Percentiles rank a stretch among this genome's conserved stretches.
phyloP scores from a whole-genome alignment of 2,329 filamentous ascomycete species.

The Endoconidiophora laricicola region DNA sequence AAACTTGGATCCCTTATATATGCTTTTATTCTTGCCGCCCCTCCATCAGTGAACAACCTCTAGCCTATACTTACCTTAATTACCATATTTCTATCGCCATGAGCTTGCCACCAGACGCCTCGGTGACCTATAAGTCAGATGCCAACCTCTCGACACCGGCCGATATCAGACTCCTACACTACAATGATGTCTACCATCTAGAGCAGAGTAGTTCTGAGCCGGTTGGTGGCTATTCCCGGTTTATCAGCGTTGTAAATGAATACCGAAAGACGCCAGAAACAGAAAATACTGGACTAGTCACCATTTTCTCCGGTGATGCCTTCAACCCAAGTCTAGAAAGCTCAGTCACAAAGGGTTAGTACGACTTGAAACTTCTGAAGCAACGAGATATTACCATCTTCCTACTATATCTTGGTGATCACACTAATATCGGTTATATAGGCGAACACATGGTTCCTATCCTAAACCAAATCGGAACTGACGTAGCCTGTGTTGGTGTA shows the following conservation, averaged over 20 bases:
- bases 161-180: slow-evolving; percentile 70
- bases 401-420: not conserved
- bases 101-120: slow-evolving; percentile 7
- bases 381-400: not conserved
- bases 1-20: too few species aligned
- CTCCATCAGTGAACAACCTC: too few species aligned
- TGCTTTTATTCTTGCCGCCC: too few species aligned
- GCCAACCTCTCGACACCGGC: slow-evolving; percentile 25
- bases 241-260: slow-evolving; percentile 61
- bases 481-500: slow-evolving; percentile 70
- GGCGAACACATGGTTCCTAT: slow-evolving; percentile 76
- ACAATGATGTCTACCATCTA: slow-evolving; percentile 89
- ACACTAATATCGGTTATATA: slow-evolving; percentile 16
- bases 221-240: slow-evolving; percentile 64
- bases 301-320: slow-evolving; percentile 79
- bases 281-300: slow-evolving; percentile 49
- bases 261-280: slow-evolving; percentile 45
- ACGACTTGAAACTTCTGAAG: not conserved
- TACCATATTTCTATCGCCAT: not conserved
- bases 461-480: slow-evolving; percentile 59
- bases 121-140: slow-evolving; percentile 7
- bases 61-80: not conserved
- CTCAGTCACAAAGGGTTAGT: slow-evolving; percentile 65
- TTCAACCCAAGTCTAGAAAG: slow-evolving; percentile 87
- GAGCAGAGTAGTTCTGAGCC: slow-evolving; percentile 62